Evolutionary conservation across 257 asterid genomes (phyloP).

Genomic region (Capsicum chinense): DNA sequence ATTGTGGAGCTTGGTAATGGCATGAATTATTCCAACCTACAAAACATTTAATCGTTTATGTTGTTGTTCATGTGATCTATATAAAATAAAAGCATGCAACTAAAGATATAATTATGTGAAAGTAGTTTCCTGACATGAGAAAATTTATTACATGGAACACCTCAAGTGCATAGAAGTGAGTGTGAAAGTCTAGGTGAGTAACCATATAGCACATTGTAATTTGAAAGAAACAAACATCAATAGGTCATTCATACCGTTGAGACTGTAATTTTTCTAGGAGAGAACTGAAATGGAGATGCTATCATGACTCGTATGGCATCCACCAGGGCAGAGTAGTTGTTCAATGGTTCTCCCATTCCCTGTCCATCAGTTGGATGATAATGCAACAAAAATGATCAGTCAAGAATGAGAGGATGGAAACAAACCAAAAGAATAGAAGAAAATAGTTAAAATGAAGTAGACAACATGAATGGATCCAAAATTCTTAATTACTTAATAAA

Average conservation of each 20-base stretch:
- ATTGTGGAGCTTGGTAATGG: slow-evolving; percentile 74
- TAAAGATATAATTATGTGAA: neutral
- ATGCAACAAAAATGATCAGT: slow-evolving; percentile 13
- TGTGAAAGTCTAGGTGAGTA: neutral
- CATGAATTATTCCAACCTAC: slow-evolving; percentile 94
- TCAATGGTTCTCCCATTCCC: slow-evolving; percentile 99
- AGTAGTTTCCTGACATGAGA: neutral
- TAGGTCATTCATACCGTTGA: slow-evolving; percentile 67
- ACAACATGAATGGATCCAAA: slow-evolving; percentile 5
- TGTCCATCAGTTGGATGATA: slow-evolving; percentile 39
- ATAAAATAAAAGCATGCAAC: slow-evolving; percentile 3
- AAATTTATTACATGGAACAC: neutral
- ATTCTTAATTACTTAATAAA: neutral
- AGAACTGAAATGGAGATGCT: slow-evolving; percentile 78
- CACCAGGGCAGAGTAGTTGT: slow-evolving; percentile 77
- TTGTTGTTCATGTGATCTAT: neutral
- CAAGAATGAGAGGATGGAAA: neutral
- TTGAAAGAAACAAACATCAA: neutral
- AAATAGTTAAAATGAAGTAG: slow-evolving; percentile 18
- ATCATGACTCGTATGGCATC: slow-evolving; percentile 88
- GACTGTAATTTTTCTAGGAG: slow-evolving; percentile 83
- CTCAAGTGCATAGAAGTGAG: neutral
- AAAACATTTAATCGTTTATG: neutral
- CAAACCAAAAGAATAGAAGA: neutral
- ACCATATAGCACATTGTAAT: neutral